Evolutionary conservation across 164 flowering plant species (phyloP), one percentile per base, ranked within the genome.

Genomic region (Berberis thunbergii): DNA sequence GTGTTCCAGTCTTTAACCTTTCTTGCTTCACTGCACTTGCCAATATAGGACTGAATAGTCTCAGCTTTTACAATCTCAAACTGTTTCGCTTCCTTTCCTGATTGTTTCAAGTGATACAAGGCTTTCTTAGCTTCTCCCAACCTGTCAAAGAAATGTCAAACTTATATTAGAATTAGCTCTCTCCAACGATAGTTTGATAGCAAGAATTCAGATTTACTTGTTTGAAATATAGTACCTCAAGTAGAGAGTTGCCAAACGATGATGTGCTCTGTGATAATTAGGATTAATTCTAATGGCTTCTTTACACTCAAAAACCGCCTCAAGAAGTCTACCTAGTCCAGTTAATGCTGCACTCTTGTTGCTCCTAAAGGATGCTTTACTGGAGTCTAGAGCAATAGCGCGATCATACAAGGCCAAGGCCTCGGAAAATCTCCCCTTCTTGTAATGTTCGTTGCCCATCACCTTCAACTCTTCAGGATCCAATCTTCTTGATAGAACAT

Each of bases 361-460:
- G 71, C 88, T 73, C 49, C 77, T 55, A 59, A 83, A 90, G 2
- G 83, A 67, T 2, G 96, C 91, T 52, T 76, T 82, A 5, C 58
- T 73, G 1, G 96, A 74, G 60, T 90, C 83, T 6, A 88, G 46
- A 1, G 79, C 67, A 49, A 90, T 87, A 2, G 98, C 95, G 59
- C 72, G 73, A 55, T 86, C 81, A 61, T 94, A 94, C 12, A 84
- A 71, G 41, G 68, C 80, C 68, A 90, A 70, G 4, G 97, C 97
- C 74, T 88, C 88, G 3, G 76, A 75, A 49, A 71, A 86, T 43
- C 76, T 85, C 0, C 97, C 98, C 66, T 79, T 75, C 68, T 78
- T 88, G 71, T 82, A 94, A 41, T 82, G 84, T 50, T 84, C 89
- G 66, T 93, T 93, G n/a, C 97, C 97, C 79, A 84, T 72, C 8